A percentile compares a stretch with the other conserved stretches of the same genome.
phyloP scores from a whole-genome alignment of 2,329 filamentous ascomycete genomes.

The Penicillium sp. region DNA sequence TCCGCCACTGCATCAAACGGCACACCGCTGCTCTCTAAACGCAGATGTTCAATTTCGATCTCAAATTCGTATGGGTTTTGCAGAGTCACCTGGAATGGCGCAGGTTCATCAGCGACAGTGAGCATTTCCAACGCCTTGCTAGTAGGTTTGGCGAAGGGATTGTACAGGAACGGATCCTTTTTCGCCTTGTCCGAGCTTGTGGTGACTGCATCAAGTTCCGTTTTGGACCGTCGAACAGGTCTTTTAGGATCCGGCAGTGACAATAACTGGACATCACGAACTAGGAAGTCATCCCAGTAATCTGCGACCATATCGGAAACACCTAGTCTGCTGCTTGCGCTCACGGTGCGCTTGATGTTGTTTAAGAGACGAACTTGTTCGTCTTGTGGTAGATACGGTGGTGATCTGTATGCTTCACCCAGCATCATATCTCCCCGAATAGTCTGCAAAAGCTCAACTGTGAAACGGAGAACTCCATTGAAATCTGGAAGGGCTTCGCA shows the following conservation, averaged over 20 bases:
- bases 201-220: slow-evolving; percentile 48
- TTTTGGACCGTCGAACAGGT: slow-evolving; percentile 62
- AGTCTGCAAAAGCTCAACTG: slow-evolving; percentile 76
- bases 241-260: slow-evolving; percentile 57
- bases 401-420: slow-evolving; percentile 63
- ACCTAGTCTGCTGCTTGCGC: slow-evolving; percentile 72
- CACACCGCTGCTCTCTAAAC: slow-evolving; percentile 69
- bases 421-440: slow-evolving; percentile 74
- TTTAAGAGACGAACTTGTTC: slow-evolving; percentile 82
- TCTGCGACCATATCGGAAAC: slow-evolving; percentile 68
- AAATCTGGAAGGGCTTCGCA: slow-evolving; percentile 93
- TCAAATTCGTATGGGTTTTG: slow-evolving; percentile 96
- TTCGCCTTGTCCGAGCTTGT: slow-evolving; percentile 39
- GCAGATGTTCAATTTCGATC: slow-evolving; percentile 79
- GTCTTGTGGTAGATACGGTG: slow-evolving; percentile 69
- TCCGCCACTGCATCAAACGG: slow-evolving; percentile 66
- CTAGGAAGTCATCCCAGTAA: slow-evolving; percentile 96
- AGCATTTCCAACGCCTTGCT: slow-evolving; percentile 59
- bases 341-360: slow-evolving; percentile 80
- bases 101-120: slow-evolving; percentile 74
- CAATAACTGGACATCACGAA: slow-evolving; percentile 72
- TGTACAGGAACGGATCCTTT: slow-evolving; percentile 87
- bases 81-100: slow-evolving; percentile 75
- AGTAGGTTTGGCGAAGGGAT: slow-evolving; percentile 75
- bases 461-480: slow-evolving; percentile 81